Conservation (phyloP, 2,329 filamentous ascomycete species). For the Fusarium compactum region DNA sequence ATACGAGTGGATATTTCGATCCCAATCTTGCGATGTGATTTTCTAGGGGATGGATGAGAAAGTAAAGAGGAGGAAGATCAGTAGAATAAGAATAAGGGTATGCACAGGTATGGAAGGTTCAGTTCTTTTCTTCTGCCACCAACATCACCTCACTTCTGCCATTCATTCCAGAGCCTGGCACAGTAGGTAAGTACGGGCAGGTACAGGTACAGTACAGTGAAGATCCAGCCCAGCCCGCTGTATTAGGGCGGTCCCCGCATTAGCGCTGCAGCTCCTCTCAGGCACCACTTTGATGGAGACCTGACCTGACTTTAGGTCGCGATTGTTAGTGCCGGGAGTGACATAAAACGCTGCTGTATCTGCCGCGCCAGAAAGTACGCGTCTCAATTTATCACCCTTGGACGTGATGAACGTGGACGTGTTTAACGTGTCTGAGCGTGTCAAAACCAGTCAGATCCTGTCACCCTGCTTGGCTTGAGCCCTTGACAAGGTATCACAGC, state of each 20-base stretch:
- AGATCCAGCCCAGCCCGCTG: neutral
- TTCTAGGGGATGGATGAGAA: neutral
- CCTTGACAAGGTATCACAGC: neutral
- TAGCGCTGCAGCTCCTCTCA: constrained; percentile 35
- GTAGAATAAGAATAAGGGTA: constrained; percentile 6
- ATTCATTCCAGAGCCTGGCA: constrained; percentile 37
- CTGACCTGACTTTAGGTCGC: constrained; percentile 25
- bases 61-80: neutral
- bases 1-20: neutral
- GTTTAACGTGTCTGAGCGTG: neutral
- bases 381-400: constrained; percentile 15
- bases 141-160: constrained; percentile 22
- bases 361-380: neutral
- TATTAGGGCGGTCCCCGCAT: constrained; percentile 31
- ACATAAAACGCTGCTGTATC: neutral
- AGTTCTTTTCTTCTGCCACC: constrained; percentile 20
- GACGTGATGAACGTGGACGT: constrained; percentile 9
- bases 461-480: too few relatives aligned
- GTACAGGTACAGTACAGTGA: neutral
- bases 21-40: neutral
- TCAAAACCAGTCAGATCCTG: neutral
- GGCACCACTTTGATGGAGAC: constrained; percentile 30
- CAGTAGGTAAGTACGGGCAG: constrained; percentile 1
- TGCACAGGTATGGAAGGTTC: constrained; percentile 3
- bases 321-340: constrained; percentile 35